phyloP scores from a whole-genome alignment of 1,284 basidiomycete species.

The Cutaneotrichosporon arboriforme region DNA sequence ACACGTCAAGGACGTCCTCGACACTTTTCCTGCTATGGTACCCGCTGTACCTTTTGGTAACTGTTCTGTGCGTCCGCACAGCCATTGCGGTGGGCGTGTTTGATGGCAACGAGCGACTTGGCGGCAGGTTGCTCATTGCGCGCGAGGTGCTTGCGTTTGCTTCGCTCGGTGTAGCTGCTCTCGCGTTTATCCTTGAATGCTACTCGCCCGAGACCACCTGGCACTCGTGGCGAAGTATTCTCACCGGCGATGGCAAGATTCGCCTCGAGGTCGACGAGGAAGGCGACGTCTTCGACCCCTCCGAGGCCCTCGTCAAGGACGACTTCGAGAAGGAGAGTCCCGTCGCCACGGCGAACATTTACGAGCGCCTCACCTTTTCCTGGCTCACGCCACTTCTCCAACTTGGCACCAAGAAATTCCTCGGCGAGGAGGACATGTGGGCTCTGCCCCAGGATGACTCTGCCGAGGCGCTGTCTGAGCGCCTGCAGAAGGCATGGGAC shows the following conservation, averaged over 20 bases:
- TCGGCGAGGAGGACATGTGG: slow-evolving; percentile 73
- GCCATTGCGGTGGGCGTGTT: slow-evolving; percentile 44
- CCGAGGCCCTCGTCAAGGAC: slow-evolving; percentile 28
- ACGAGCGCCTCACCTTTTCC: slow-evolving; percentile 48
- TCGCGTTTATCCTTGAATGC: slow-evolving; percentile 65
- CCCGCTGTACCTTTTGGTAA: slow-evolving; percentile 60
- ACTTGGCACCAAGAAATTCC: slow-evolving; percentile 50
- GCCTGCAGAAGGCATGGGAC: slow-evolving; percentile 55
- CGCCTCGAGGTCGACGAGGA: slow-evolving; percentile 39
- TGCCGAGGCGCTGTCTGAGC: slow-evolving; percentile 62
- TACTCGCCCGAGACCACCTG: slow-evolving; percentile 59
- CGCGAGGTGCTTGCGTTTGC: slow-evolving; percentile 45
- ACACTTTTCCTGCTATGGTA: slow-evolving; percentile 75
- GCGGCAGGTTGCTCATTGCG: slow-evolving; percentile 32
- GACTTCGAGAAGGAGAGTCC: slow-evolving; percentile 63
- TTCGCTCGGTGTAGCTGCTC: slow-evolving; percentile 53
- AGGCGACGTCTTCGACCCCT: slow-evolving; percentile 28
- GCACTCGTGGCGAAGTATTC: slow-evolving; percentile 9
- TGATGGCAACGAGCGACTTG: slow-evolving; percentile 18
- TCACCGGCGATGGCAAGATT: slow-evolving; percentile 28
- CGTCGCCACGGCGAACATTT: slow-evolving; percentile 74
- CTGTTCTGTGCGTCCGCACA: slow-evolving; percentile 63
- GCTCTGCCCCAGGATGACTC: slow-evolving; percentile 63
- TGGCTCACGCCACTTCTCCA: slow-evolving; percentile 41
- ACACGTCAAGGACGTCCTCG: slow-evolving; percentile 69